A percentile compares a stretch with the other conserved stretches of the same genome.
phyloP scores from a whole-genome alignment of 139 green algal genomes.

The Mesotaenium endlicherianum region DNA sequence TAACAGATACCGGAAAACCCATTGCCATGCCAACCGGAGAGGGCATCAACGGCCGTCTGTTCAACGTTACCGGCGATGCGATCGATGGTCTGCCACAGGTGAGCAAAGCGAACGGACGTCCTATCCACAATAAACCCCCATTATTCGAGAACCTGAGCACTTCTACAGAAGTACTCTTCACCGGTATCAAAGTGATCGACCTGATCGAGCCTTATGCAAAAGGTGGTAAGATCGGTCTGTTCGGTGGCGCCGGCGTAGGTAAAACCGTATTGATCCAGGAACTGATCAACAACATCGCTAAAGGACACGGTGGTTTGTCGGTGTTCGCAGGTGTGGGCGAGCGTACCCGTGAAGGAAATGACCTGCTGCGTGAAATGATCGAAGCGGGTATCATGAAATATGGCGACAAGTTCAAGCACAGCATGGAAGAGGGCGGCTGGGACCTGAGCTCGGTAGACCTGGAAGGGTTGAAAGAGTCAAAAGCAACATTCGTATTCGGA shows the following conservation, averaged over 20 bases:
- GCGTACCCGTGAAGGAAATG: conserved; percentile 97
- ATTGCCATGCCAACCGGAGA: conserved; percentile 78
- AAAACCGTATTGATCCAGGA: conserved; percentile 99
- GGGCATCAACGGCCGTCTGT: conserved; percentile 95
- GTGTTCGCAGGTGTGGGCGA: conserved; percentile 99
- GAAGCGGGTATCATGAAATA: conserved; percentile 97
- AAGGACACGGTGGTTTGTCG: conserved; percentile 98
- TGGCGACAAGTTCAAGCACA: conserved; percentile 55
- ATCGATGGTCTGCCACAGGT: conserved; percentile 90
- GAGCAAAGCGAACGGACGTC: conserved; percentile 75
- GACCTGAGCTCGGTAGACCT: background rate
- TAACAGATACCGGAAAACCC: conserved; percentile 85
- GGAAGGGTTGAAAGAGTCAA: conserved; percentile 67
- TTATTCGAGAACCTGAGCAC: conserved; percentile 92
- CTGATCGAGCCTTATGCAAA: conserved; percentile 96
- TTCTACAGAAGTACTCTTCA: conserved; percentile 96
- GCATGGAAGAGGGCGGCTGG: background rate
- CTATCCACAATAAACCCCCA: conserved; percentile 95
- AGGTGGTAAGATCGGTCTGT: conserved; percentile 98
- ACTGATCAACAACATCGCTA: conserved; percentile 99
- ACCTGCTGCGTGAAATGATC: conserved; percentile 99
- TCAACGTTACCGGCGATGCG: conserved; percentile 99
- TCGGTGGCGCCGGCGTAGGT: conserved; percentile 95
- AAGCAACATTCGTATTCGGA: conserved; percentile 97
- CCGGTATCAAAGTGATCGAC: conserved; percentile 99